These are phyloP conservation scores for Vitis vinifera DNA, from an alignment of 164 flowering plant species.

Conservation along the genomic window DNA sequence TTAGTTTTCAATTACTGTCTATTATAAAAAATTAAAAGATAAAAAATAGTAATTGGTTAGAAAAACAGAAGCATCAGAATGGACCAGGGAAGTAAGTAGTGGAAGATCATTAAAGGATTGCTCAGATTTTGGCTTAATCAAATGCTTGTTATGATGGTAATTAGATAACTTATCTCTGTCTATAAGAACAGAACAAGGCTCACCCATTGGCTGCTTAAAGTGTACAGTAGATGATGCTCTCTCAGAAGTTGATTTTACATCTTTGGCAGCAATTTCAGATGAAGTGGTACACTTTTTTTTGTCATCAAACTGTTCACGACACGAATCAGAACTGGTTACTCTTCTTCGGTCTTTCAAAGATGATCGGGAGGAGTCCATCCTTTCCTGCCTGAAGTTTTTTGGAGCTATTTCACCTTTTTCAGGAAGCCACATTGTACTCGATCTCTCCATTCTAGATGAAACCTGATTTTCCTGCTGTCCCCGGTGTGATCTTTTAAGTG, in stretches of 20 bases:
- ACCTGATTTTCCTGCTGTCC: slow-evolving; percentile 17
- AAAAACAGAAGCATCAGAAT: slow-evolving; percentile 11
- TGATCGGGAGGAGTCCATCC: slow-evolving; percentile 12
- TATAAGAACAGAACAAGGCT: slow-evolving; percentile 1
- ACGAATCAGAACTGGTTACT: slow-evolving; percentile 11
- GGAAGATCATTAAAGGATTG: neutral
- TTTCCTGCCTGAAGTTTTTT: slow-evolving; percentile 2
- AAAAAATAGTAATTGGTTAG: neutral
- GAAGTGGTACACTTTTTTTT: slow-evolving; percentile 21
- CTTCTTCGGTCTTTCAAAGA: slow-evolving; percentile 9
- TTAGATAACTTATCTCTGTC: neutral
- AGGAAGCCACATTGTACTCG: neutral
- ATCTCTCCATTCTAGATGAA: slow-evolving; percentile 15
- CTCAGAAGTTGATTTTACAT: slow-evolving; percentile 5
- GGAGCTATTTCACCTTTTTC: slow-evolving; percentile 15
- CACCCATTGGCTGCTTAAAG: slow-evolving; percentile 4
- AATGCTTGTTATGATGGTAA: neutral
- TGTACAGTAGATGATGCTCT: neutral
- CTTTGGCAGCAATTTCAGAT: slow-evolving; percentile 3
- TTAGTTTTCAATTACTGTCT: no score
- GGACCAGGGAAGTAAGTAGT: slow-evolving; percentile 1
- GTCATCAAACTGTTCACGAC: slow-evolving; percentile 1
- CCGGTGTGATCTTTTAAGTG: slow-evolving; percentile 18
- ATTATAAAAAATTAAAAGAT: neutral
- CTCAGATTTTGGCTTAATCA: neutral